Conservation (phyloP, 1,284 basidiomycete species). For the Hortiboletus rubellus region DNA sequence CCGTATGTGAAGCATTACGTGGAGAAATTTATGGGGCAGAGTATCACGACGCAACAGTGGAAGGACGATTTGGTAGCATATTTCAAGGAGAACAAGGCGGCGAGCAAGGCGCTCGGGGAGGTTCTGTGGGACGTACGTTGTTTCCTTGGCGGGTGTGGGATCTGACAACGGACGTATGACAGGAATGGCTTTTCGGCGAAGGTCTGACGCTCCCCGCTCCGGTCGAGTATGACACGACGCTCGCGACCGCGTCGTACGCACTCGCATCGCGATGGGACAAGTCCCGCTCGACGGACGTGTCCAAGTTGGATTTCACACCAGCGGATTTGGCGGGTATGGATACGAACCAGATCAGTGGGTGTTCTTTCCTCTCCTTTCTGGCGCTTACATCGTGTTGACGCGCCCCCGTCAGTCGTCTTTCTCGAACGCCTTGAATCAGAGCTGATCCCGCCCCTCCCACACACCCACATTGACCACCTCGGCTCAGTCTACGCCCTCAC, state of each 20-base stretch:
- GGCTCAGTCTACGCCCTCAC: slow-evolving; percentile 56
- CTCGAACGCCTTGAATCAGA: slow-evolving; percentile 63
- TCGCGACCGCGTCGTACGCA: slow-evolving; percentile 69
- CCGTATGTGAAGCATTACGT: slow-evolving; percentile 86
- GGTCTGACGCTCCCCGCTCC: slow-evolving; percentile 77
- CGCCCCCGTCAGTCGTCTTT: slow-evolving; percentile 58
- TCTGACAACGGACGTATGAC: background rate
- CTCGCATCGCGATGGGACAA: slow-evolving; percentile 81
- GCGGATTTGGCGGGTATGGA: slow-evolving; percentile 60
- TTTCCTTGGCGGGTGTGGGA: background rate
- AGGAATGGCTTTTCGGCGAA: slow-evolving; percentile 85
- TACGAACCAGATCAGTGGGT: slow-evolving; percentile 66
- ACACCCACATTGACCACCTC: slow-evolving; percentile 54
- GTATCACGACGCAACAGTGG: slow-evolving; percentile 90
- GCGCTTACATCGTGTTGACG: background rate
- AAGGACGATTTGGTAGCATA: slow-evolving; percentile 82
- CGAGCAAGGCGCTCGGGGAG: slow-evolving; percentile 64
- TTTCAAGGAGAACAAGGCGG: slow-evolving; percentile 61
- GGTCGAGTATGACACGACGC: slow-evolving; percentile 80
- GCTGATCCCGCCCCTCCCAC: slow-evolving; percentile 51
- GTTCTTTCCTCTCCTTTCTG: background rate
- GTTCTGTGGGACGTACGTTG: slow-evolving; percentile 77
- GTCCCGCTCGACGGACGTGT: slow-evolving; percentile 51
- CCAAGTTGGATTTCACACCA: slow-evolving; percentile 50
- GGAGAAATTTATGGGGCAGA: slow-evolving; percentile 74